Evolutionary conservation across 2,329 filamentous ascomycete species (phyloP).

Genomic region (Coniochaeta sp.): DNA sequence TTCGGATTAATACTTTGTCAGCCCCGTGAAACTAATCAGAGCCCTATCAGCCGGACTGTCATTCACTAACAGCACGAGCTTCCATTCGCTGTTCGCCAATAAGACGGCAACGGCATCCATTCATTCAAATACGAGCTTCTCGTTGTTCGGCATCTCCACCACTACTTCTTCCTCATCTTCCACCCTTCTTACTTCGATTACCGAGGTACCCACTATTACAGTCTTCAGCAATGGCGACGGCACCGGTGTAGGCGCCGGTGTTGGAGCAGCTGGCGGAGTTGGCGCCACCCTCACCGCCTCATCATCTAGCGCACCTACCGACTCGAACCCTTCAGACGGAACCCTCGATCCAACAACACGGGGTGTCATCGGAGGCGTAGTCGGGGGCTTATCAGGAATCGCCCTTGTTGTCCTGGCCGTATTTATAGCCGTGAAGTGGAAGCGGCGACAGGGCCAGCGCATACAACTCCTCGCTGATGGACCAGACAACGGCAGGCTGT

Average conservation of each 20-base stretch:
- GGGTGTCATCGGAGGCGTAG: no score
- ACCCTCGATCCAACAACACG: constrained; percentile 17
- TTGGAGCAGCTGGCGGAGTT: neutral
- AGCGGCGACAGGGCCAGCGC: constrained; percentile 35
- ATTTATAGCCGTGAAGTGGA: constrained; percentile 47
- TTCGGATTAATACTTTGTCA: neutral
- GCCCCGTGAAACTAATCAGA: neutral
- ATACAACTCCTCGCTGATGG: constrained; percentile 35
- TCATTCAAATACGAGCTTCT: neutral
- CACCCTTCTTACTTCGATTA: neutral
- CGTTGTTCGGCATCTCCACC: neutral
- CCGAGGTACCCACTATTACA: neutral
- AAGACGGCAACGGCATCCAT: constrained; percentile 1
- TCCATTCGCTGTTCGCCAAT: neutral
- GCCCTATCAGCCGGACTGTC: neutral
- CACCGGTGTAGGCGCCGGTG: neutral
- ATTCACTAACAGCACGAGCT: neutral
- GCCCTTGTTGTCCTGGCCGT: constrained; percentile 49
- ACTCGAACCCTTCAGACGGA: constrained; percentile 13
- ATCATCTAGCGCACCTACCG: constrained; percentile 14
- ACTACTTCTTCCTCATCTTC: neutral
- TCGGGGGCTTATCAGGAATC: constrained; percentile 51
- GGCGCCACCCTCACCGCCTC: constrained; percentile 8
- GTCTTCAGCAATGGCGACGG: neutral
- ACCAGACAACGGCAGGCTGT: constrained; percentile 16